Evolutionary conservation across 345 rosid species (phyloP).

Genomic region (Ricinus communis): DNA sequence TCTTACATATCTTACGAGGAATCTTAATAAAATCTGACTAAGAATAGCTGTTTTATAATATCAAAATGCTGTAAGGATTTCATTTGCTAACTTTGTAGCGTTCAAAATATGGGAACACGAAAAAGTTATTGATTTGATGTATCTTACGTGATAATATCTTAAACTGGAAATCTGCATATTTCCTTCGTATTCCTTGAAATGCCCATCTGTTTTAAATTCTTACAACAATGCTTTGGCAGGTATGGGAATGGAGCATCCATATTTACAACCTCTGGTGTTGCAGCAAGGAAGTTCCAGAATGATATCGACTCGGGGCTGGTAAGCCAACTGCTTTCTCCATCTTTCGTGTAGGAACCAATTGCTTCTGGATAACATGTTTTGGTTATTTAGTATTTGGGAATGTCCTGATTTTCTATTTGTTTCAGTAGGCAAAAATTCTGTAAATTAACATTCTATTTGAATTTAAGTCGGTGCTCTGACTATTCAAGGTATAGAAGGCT

Average conservation of each 20-base stretch:
- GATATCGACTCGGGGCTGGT: slow-evolving; percentile 44
- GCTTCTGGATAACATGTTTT: not conserved
- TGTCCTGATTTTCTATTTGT: no score
- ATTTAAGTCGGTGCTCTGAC: no score
- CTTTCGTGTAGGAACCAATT: not conserved
- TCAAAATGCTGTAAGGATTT: not conserved
- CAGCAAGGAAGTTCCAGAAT: slow-evolving; percentile 47
- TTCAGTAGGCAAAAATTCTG: not conserved
- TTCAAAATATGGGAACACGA: not conserved
- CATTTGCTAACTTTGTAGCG: not conserved
- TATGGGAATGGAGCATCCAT: slow-evolving; percentile 42
- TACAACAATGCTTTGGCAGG: slow-evolving; percentile 21
- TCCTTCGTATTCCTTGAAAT: not conserved
- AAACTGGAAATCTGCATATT: not conserved
- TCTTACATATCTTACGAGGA: not conserved
- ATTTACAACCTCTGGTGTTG: slow-evolving; percentile 41
- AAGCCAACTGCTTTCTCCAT: slow-evolving; percentile 15
- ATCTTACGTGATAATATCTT: not conserved
- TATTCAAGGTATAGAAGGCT: not conserved
- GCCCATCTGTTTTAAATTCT: not conserved
- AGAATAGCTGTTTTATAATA: not conserved
- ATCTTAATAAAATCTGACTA: not conserved
- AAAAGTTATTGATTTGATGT: not conserved
- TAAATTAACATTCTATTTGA: not conserved
- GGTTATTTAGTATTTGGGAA: not conserved